Percentiles rank a stretch among this genome's conserved stretches.
These are phyloP conservation scores for Diplocarpon mali DNA, from an alignment of 2,329 filamentous ascomycete genomes.

Conservation along the genomic window DNA sequence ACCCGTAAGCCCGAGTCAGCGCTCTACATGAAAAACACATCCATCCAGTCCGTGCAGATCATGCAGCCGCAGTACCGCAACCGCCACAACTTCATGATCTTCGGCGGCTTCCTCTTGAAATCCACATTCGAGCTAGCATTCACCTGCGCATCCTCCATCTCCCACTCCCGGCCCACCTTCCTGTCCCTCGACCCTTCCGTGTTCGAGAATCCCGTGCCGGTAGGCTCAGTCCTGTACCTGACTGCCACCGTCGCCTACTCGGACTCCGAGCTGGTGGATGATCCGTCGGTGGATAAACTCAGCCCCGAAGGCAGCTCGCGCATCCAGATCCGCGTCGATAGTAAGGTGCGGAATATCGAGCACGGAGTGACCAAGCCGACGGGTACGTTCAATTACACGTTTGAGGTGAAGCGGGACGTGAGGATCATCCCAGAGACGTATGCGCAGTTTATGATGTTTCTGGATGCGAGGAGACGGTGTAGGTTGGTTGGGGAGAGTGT, in stretches of 20 bases:
- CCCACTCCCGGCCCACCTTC: constrained; percentile 56
- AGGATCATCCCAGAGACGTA: constrained; percentile 48
- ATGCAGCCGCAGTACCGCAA: constrained; percentile 65
- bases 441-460: constrained; percentile 29
- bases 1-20: constrained; percentile 45
- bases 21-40: constrained; percentile 50
- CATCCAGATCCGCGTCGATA: constrained; percentile 57
- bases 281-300: constrained; percentile 22
- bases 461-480: constrained; percentile 29
- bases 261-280: constrained; percentile 39
- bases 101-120: constrained; percentile 60
- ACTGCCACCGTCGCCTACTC: constrained; percentile 58
- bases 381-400: constrained; percentile 64
- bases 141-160: constrained; percentile 57
- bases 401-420: constrained; percentile 52
- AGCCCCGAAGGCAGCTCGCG: constrained; percentile 39
- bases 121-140: constrained; percentile 64
- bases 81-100: constrained; percentile 64
- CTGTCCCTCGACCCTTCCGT: constrained; percentile 59
- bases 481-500: constrained; percentile 5
- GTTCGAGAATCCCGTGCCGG: constrained; percentile 61
- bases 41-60: constrained; percentile 54
- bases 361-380: constrained; percentile 57
- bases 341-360: constrained; percentile 57
- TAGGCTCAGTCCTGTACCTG: constrained; percentile 59